phyloP scores from a whole-genome alignment of 1,284 basidiomycete species.

The Bjerkandera adusta region DNA sequence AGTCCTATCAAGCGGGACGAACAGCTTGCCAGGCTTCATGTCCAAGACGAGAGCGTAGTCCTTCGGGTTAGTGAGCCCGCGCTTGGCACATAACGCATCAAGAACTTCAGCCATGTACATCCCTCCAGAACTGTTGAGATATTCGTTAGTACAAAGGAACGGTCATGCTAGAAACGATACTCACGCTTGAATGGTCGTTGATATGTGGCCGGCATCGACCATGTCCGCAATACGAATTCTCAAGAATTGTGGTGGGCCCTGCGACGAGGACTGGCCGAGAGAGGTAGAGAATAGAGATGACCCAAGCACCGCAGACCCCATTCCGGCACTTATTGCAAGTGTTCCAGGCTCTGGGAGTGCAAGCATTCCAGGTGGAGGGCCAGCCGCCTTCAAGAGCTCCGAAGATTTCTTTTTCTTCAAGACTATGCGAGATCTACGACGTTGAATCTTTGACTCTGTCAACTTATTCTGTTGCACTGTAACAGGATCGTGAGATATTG shows the following conservation, averaged over 20 bases:
- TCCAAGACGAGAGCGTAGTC: constrained; percentile 77
- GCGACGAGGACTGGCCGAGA: constrained; percentile 61
- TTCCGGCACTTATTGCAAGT: constrained; percentile 28
- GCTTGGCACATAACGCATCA: constrained; percentile 78
- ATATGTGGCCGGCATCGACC: constrained; percentile 78
- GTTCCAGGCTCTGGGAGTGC: constrained; percentile 27
- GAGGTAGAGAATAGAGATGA: constrained; percentile 56
- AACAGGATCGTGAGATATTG: too few species aligned
- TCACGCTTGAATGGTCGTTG: constrained; percentile 86
- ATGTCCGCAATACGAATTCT: constrained; percentile 77
- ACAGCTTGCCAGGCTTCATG: constrained; percentile 73
- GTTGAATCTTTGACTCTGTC: constrained; percentile 73
- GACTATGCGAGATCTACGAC: constrained; percentile 70
- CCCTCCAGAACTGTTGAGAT: constrained; percentile 85
- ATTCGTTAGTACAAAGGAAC: neutral
- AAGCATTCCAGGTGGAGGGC: constrained; percentile 21
- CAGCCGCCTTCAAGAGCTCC: constrained; percentile 23
- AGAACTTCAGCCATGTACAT: constrained; percentile 98
- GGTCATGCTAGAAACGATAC: too few species aligned
- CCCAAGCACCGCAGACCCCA: constrained; percentile 35
- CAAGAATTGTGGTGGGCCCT: constrained; percentile 79
- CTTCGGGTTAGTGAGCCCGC: constrained; percentile 69
- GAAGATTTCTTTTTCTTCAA: constrained; percentile 55
- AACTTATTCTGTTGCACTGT: constrained; percentile 83
- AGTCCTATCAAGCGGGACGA: constrained; percentile 93